Conservation (phyloP, 805 yeast species). For the Tetrapisispora phaffii region DNA sequence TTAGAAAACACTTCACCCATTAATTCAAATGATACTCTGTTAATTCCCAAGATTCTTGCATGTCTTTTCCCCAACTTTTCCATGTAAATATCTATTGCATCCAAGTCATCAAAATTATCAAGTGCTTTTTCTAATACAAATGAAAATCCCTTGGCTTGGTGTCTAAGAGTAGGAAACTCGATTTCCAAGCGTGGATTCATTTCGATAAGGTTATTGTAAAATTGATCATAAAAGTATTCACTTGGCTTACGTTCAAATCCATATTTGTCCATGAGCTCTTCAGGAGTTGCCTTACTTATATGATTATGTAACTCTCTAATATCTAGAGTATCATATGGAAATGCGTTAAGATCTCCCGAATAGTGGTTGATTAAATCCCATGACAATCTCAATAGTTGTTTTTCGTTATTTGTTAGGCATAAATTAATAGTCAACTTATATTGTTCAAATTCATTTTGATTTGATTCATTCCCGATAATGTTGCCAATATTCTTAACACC, state of each 20-base stretch:
- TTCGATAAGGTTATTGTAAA: constrained; percentile 57
- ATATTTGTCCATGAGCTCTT: neutral
- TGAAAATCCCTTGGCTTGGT: constrained; percentile 73
- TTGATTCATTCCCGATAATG: neutral
- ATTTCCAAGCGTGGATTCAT: constrained; percentile 53
- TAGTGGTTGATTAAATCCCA: neutral
- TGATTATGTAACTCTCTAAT: neutral
- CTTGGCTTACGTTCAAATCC: constrained; percentile 20
- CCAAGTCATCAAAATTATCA: constrained; percentile 49
- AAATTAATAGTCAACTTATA: neutral
- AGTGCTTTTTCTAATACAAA: constrained; percentile 67
- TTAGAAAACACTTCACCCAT: constrained; percentile 66
- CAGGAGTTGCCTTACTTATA: neutral
- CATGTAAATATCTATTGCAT: constrained; percentile 48
- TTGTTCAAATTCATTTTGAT: neutral
- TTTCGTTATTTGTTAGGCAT: neutral
- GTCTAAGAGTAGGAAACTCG: constrained; percentile 63
- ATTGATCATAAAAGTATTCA: constrained; percentile 64
- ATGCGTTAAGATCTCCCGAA: neutral
- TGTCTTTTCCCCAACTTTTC: constrained; percentile 63
- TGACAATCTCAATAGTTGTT: neutral
- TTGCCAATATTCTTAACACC: neutral
- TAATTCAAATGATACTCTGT: constrained; percentile 52
- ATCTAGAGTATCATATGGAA: neutral
- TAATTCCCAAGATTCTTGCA: constrained; percentile 64